A percentile compares a stretch with the other conserved stretches of the same genome.
phyloP scores from a whole-genome alignment of 345 rosid species.

The Dimocarpus longan region DNA sequence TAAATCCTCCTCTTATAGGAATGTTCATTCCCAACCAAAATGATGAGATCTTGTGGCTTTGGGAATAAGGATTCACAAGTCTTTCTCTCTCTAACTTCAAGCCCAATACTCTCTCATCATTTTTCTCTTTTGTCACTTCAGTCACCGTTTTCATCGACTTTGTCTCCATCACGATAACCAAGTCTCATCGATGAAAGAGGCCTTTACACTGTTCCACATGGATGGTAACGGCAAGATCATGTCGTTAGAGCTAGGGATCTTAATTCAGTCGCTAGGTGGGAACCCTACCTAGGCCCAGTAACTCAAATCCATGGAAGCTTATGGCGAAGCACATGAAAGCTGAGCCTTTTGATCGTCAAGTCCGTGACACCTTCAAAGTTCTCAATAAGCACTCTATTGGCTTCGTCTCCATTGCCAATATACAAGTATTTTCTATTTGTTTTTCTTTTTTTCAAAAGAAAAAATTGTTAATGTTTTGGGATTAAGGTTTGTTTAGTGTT shows the following conservation, averaged over 20 bases:
- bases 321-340: conserved; percentile 90
- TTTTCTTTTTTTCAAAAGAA: neutral
- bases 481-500: conserved; percentile 23
- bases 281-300: conserved; percentile 90
- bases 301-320: conserved; percentile 80
- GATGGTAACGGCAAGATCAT: conserved; percentile 55
- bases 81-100: no score
- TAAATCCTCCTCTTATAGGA: no score
- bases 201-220: no score
- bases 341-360: conserved; percentile 95
- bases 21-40: no score
- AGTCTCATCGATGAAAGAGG: no score
- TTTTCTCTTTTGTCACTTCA: no score
- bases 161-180: no score
- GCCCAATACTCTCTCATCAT: no score
- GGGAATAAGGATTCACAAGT: no score
- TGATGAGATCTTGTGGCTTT: no score
- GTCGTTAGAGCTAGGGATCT: conserved; percentile 92
- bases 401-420: conserved; percentile 83
- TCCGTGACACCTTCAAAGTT: conserved; percentile 92
- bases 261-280: conserved; percentile 94
- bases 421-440: conserved; percentile 9
- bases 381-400: conserved; percentile 90
- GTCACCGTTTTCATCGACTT: no score
- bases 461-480: conserved; percentile 1